These are phyloP conservation scores for Sechiopsis laciniata DNA, from an alignment of 306 rosid genomes.

Conservation along the genomic window DNA sequence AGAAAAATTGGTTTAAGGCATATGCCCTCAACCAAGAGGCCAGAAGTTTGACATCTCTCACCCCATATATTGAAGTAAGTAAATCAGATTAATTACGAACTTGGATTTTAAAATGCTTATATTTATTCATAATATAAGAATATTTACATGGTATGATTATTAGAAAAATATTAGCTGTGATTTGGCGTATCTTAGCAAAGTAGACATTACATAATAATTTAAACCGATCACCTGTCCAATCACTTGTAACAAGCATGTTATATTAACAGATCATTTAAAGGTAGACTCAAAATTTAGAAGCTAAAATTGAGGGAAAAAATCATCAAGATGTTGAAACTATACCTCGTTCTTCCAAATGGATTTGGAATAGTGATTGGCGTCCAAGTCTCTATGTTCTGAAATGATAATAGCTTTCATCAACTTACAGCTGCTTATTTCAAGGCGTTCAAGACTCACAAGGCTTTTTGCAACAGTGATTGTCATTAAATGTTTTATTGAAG, in stretches of 20 bases:
- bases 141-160: neutral
- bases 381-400: conserved; percentile 5
- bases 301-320: neutral
- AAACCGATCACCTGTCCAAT: neutral
- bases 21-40: no score
- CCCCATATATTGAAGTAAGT: no score
- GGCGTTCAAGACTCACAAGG: conserved; percentile 30
- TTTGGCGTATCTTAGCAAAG: neutral
- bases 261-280: neutral
- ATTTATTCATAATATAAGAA: neutral
- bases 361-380: neutral
- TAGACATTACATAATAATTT: neutral
- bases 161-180: neutral
- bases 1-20: no score
- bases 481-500: neutral
- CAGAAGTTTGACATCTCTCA: no score
- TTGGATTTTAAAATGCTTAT: neutral
- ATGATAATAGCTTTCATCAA: conserved; percentile 23
- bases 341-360: conserved; percentile 14
- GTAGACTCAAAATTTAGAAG: no score
- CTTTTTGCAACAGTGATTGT: conserved; percentile 26
- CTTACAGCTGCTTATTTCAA: conserved; percentile 26
- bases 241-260: neutral
- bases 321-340: neutral
- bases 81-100: neutral